Conservation (phyloP, 192 early-diverging fungal species). For the Umbelopsis ramanniana region DNA sequence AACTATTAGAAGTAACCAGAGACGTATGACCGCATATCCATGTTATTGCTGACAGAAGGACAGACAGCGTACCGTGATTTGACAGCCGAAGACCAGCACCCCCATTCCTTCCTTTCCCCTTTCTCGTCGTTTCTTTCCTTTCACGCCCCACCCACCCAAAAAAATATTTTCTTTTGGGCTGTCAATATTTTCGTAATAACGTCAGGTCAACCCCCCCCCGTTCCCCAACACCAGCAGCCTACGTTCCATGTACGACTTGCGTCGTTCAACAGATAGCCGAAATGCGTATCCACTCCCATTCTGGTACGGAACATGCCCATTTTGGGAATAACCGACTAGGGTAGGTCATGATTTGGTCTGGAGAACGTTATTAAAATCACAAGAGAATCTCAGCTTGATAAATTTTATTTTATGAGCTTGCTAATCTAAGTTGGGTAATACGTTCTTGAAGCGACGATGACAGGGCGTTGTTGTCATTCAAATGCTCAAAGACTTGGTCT, state of each 20-base stretch:
- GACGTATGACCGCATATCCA: background rate
- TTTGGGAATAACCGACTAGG: conserved; percentile 12
- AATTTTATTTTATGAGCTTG: background rate
- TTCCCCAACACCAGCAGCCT: no score
- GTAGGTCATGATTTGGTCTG: conserved; percentile 17
- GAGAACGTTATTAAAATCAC: conserved; percentile 2
- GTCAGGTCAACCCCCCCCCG: no score
- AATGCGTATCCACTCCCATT: background rate
- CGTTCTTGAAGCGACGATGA: background rate
- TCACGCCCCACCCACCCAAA: background rate
- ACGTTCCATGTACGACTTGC: no score
- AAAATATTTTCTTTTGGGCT: background rate
- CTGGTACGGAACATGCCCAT: conserved; percentile 10
- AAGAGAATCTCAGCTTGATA: background rate
- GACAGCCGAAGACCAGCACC: conserved; percentile 12
- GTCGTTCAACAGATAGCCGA: no score
- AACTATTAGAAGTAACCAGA: background rate
- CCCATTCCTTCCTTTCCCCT: conserved; percentile 8
- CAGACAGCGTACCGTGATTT: conserved; percentile 15
- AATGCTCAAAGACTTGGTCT: background rate
- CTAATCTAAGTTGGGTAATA: background rate
- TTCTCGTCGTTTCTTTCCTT: background rate
- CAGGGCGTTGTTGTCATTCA: background rate
- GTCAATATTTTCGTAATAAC: background rate
- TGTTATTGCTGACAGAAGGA: background rate